Evolutionary conservation across 2,329 filamentous ascomycete genomes (phyloP), one percentile per base, ranked within the genome.

Genomic region (Ophiocordyceps camponoti-leonardi): DNA sequence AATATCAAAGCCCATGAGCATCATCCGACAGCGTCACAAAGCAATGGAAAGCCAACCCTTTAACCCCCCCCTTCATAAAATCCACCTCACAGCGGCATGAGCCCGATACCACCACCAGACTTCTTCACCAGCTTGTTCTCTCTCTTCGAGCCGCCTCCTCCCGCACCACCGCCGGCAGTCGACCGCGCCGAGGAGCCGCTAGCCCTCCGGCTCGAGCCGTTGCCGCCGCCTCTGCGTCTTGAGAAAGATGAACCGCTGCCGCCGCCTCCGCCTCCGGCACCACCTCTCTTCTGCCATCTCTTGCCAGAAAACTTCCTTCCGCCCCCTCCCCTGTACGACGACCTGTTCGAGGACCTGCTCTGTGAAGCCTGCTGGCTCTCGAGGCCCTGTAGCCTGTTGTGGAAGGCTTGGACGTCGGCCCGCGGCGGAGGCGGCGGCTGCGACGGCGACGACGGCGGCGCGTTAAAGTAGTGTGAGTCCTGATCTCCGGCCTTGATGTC

Each of bases 381-480:
- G 23, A 59, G 53, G 13, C 49, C 54, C 43, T 61, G 52, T 14
- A 62, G 56, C 45, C 52, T 56, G 42, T 51, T 54, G 46, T 64
- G 57, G 42, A 59, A 63, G 20, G 61, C 61, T 46, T 61, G 52
- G 0, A 63, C 61, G 14, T 62, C 55, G 5, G 35, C 35, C 18
- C n/a, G 35, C 7, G 18, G 12, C 26, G 26, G 26, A 4, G 23
- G 23, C 8, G 23, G 23, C 23, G 23, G 23, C 23, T 26, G 23
- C n/a, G n/a, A n/a, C n/a, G n/a, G n/a, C n/a, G n/a, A n/a, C n/a
- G n/a, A n/a, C 10, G 58, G 50, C 10, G 50, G 45, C 6, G 56
- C 43, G 33, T 54, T 52, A 49, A 75, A 76, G 55, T 71, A 76
- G 45, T 65, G 67, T 2, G 72, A 76, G 26, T 63, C 54, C 19